phyloP scores from a whole-genome alignment of 2,329 filamentous ascomycete genomes.

The Phaeosphaeria sp. region DNA sequence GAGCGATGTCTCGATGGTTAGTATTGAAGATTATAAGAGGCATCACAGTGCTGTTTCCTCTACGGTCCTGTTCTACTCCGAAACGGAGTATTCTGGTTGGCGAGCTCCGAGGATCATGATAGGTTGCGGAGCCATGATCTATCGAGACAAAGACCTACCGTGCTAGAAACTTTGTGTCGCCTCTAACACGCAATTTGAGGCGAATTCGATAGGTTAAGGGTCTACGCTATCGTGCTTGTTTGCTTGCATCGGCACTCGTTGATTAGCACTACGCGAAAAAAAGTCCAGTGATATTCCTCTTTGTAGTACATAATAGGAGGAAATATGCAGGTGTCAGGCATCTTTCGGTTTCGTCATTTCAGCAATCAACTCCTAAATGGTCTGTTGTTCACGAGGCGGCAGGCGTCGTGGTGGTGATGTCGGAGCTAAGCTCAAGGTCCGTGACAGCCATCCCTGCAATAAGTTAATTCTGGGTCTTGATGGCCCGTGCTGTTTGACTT shows the following conservation, averaged over 20 bases:
- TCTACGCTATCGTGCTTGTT: not conserved
- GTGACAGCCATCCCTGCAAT: slow-evolving; percentile 34
- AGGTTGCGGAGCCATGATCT: not conserved
- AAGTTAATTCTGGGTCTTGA: slow-evolving; percentile 28
- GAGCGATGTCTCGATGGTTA: too few relatives aligned
- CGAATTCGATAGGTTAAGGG: not conserved
- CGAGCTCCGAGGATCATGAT: not conserved
- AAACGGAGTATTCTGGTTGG: not conserved
- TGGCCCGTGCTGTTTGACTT: not conserved
- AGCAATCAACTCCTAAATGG: not conserved
- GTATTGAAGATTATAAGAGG: too few relatives aligned
- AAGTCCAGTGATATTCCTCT: too few relatives aligned
- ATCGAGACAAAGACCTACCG: not conserved
- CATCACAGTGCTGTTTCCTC: not conserved
- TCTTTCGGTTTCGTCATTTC: not conserved
- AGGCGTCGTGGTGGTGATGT: slow-evolving; percentile 12
- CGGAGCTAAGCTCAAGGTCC: slow-evolving; percentile 5
- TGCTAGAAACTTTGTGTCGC: not conserved
- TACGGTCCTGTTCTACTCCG: not conserved
- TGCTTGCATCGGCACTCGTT: not conserved
- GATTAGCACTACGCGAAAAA: not conserved
- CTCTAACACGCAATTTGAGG: not conserved
- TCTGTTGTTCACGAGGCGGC: slow-evolving; percentile 13
- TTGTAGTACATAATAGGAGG: too few relatives aligned
- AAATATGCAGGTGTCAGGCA: too few relatives aligned